These are phyloP conservation scores for Umbelopsis vinacea DNA, from an alignment of 192 early-diverging fungal species.

Conservation along the genomic window DNA sequence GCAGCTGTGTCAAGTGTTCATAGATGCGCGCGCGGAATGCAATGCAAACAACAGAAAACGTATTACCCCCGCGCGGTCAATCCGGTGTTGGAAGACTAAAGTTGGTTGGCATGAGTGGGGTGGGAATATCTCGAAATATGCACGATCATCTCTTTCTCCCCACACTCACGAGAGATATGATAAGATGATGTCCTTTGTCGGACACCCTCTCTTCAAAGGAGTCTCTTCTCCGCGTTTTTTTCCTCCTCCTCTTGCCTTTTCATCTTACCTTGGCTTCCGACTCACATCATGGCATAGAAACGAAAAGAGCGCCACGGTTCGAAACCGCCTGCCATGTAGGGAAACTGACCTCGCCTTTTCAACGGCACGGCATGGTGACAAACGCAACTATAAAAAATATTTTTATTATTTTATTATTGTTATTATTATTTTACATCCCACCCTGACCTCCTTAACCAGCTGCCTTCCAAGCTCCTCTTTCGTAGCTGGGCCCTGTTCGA, in stretches of 20 bases:
- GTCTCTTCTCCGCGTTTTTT: neutral
- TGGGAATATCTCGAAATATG: constrained; percentile 9
- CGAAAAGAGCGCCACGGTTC: no score
- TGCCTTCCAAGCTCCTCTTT: neutral
- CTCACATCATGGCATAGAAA: no score
- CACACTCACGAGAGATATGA: constrained; percentile 8
- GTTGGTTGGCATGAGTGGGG: neutral
- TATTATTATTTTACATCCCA: neutral
- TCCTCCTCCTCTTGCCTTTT: neutral
- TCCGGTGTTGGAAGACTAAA: no score
- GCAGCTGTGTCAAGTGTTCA: no score
- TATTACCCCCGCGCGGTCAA: no score
- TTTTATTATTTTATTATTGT: neutral
- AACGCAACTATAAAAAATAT: no score
- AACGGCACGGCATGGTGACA: no score
- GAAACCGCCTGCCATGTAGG: no score
- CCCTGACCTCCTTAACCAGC: constrained; percentile 13
- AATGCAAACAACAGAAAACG: no score
- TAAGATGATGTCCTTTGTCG: constrained; percentile 22
- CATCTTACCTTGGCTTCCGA: no score
- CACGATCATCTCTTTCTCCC: constrained; percentile 6
- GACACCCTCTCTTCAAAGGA: neutral
- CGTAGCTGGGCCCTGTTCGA: neutral
- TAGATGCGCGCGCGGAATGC: no score
- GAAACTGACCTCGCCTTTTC: no score